Base-by-base conservation (phyloP, 2,329 filamentous ascomycete species). In the Ophiocordyceps australis region DNA sequence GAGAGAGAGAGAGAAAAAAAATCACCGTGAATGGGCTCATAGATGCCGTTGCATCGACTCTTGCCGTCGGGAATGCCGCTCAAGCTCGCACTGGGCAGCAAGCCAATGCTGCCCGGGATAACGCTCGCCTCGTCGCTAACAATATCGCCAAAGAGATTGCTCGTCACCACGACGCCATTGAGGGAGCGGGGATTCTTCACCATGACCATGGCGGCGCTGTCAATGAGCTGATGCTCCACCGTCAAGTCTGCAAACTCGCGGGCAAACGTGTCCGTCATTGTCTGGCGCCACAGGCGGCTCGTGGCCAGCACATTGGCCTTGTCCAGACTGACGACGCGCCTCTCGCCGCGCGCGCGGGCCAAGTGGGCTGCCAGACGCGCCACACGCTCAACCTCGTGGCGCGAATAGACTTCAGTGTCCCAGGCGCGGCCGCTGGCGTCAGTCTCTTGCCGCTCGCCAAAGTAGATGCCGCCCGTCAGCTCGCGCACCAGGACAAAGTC, bases 291-390 rank as follows among this genome's bases (percentile, higher is more conserved):
- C 41, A 95, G 59, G 22, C 86, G 62, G 46, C 74, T 81, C 10
- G 85, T 93, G 2, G 86, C 86, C 35, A 95, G 66, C 26, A 95
- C 86, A 46, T 95, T 95, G 29, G 86, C 89, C 71, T 95, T 95
- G 55, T 95, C 89, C 43, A 94, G 57, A 45, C 71, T 81, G 74
- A 72, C 81, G 24, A 94, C 81, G 28, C 34, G 39, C 28, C 75
- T 76, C 20, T 74, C 62, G 2, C 76, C 62, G 38, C 75, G 68
- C 25, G 75, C 74, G 27, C 85, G 62, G 4, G 86, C 86, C 15
- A 95, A 62, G 54, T 76, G 71, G 5, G 72, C 86, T 3, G 76
- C 85, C 22, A 94, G 64, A 20, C 85, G 66, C 8, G 77, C 79
- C 38, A 95, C 73, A 26, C 86, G 74, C 66, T 92, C 81, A 35